These are phyloP conservation scores for Trypanosoma rangeli DNA, from an alignment of 208 protist species.

Conservation along the genomic window DNA sequence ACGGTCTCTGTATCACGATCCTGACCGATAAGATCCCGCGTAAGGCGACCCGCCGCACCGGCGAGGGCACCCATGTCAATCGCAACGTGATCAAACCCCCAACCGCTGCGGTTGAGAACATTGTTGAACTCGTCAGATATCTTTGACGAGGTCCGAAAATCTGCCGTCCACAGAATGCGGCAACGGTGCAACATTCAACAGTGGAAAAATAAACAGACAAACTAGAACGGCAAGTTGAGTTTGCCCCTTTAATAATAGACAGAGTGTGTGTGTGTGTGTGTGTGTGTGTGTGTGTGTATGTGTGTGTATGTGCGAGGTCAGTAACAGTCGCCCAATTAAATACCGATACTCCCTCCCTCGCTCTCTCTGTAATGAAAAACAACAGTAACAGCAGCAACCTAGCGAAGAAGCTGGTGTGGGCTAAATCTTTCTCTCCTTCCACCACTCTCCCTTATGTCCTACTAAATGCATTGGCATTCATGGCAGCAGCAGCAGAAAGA, in stretches of 20 bases:
- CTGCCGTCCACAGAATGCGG: conserved; percentile 24
- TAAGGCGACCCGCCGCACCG: conserved; percentile 43
- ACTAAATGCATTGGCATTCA: background rate
- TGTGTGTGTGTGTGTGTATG: no score
- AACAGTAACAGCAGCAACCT: conserved; percentile 1
- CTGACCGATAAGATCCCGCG: conserved; percentile 57
- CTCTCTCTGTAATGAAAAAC: background rate
- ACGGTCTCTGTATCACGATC: conserved; percentile 68
- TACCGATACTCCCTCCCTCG: background rate
- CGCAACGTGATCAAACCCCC: conserved; percentile 63
- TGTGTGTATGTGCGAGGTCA: background rate
- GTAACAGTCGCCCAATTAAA: background rate
- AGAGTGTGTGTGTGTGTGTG: background rate
- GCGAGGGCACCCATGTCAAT: conserved; percentile 57
- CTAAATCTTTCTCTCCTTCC: background rate
- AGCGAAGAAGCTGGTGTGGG: background rate
- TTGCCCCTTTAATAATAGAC: background rate
- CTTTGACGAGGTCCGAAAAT: conserved; percentile 44
- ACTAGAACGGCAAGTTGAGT: background rate
- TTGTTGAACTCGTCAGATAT: conserved; percentile 58
- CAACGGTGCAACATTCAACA: conserved; percentile 25
- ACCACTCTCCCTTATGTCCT: background rate
- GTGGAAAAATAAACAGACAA: background rate
- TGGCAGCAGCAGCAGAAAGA: background rate
- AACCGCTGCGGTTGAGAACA: conserved; percentile 38